Base-by-base conservation (phyloP, 306 rosid genomes). In the Neltuma alba region DNA sequence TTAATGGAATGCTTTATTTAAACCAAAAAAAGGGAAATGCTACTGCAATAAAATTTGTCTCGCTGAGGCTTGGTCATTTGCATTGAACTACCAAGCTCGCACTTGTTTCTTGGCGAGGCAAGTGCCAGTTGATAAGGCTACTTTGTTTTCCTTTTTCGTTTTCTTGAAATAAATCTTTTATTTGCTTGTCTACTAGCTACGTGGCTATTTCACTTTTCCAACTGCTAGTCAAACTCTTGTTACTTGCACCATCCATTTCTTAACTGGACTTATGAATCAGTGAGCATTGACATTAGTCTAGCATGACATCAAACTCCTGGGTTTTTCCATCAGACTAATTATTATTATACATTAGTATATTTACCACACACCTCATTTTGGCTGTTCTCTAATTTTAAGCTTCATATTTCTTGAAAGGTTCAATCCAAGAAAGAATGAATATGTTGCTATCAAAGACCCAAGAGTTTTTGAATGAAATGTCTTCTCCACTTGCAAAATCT, bases 391-490 rank as follows among this genome's bases (percentile, higher is more conserved):
- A 74, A 75, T 36, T 30, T 57, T 66, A 50, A 48, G 14, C 4
- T 55, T 36, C 37, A 0, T 61, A 77, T 47, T 44, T 71, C 50
- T 73, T 63, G 11, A 27, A 76, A 79, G 99, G 89, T 74, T 86
- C 86, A 47, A 85, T 95, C 79, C 97, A 91, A 82, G 92, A 92
- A 79, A 92, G 89, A 77, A 76, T 92, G 62, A 90, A 86, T 79
- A 68, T 61, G 76, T 85, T 91, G 94, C 81, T 91, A 41, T 71
- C 83, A 28, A 92, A 86, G 92, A 92, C 98, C 81, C 97, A 95
- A 60, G 86, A 83, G 54, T 91, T 95, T 83, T 89, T 91, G 3
- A 90, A 79, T 77, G 98, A 87, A 86, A 96, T 95, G 76, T 76
- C 99, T 55, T 89, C 92, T 83, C 94, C 98, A 8, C 87, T 85